These are phyloP conservation scores for Wilhelminamyces savonicus DNA, from an alignment of 805 yeast genomes.

Conservation along the genomic window DNA sequence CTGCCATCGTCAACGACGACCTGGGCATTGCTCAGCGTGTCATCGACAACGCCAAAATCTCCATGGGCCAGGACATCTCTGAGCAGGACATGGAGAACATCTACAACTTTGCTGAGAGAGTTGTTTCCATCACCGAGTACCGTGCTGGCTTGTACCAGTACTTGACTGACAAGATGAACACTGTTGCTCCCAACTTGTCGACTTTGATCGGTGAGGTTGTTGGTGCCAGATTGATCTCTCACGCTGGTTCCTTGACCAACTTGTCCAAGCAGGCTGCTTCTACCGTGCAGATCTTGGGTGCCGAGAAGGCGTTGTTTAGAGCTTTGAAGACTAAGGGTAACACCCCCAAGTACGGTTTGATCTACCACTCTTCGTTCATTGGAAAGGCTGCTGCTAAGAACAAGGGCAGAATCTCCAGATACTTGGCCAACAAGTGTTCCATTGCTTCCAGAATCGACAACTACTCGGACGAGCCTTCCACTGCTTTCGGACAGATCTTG, in stretches of 20 bases:
- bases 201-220: conserved; percentile 98
- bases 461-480: conserved; percentile 90
- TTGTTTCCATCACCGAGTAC: conserved; percentile 86
- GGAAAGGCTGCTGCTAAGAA: conserved; percentile 93
- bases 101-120: conserved; percentile 86
- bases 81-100: conserved; percentile 93
- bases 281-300: conserved; percentile 96
- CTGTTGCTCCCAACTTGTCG: conserved; percentile 95
- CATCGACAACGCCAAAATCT: conserved; percentile 90
- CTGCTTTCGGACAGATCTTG: conserved; percentile 82
- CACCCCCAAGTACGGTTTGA: conserved; percentile 94
- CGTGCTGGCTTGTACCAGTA: conserved; percentile 78
- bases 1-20: conserved; percentile 86
- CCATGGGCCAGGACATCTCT: conserved; percentile 98
- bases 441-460: conserved; percentile 98
- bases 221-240: conserved; percentile 97
- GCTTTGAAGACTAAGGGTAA: conserved; percentile 95
- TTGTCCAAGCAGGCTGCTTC: conserved; percentile 98
- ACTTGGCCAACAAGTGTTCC: conserved; percentile 97
- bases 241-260: conserved; percentile 96
- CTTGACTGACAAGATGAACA: conserved; percentile 92
- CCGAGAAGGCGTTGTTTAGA: conserved; percentile 94
- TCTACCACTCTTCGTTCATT: conserved; percentile 90
- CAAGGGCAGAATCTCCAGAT: conserved; percentile 98
- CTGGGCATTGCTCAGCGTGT: conserved; percentile 85